Evolutionary conservation across 2,329 filamentous ascomycete species (phyloP).

Genomic region (Fusarium vanettenii): DNA sequence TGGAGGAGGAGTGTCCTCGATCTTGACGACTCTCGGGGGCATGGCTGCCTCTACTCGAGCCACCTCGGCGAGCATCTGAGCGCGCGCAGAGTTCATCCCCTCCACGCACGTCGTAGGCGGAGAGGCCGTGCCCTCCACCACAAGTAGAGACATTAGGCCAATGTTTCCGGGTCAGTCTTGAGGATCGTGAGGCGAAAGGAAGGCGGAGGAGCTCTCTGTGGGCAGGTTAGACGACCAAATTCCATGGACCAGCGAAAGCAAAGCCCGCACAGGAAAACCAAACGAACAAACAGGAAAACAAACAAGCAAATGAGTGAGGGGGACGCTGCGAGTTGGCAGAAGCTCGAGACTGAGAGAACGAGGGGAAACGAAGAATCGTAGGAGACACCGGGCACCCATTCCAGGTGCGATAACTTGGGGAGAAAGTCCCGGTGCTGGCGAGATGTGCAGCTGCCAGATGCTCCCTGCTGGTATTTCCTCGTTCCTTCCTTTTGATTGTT

Average conservation of each 20-base stretch:
- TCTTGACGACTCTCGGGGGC: conserved; percentile 7
- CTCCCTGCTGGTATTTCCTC: not conserved
- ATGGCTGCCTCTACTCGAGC: conserved; percentile 15
- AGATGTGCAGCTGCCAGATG: not conserved
- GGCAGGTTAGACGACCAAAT: not conserved
- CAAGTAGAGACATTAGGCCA: conserved; percentile 5
- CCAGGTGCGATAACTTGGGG: not conserved
- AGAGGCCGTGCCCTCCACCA: not conserved
- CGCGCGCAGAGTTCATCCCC: conserved; percentile 45
- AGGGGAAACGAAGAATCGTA: not conserved
- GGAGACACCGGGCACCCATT: not conserved
- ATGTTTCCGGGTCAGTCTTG: not conserved
- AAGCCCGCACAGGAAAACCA: not conserved
- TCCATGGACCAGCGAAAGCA: not conserved
- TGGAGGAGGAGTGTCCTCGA: conserved; percentile 2
- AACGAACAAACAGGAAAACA: not conserved
- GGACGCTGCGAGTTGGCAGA: not conserved
- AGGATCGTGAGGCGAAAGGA: not conserved
- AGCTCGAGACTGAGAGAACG: not conserved
- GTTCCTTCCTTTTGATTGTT: not conserved
- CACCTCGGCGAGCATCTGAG: conserved; percentile 35
- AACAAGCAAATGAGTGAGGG: not conserved
- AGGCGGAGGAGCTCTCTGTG: not conserved
- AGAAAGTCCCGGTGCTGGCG: not conserved
- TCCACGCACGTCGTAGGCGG: conserved; percentile 11